Evolutionary conservation across 2,329 filamentous ascomycete genomes (phyloP), one percentile per base, ranked within the genome.

Genomic region (Trichoderma sp.): DNA sequence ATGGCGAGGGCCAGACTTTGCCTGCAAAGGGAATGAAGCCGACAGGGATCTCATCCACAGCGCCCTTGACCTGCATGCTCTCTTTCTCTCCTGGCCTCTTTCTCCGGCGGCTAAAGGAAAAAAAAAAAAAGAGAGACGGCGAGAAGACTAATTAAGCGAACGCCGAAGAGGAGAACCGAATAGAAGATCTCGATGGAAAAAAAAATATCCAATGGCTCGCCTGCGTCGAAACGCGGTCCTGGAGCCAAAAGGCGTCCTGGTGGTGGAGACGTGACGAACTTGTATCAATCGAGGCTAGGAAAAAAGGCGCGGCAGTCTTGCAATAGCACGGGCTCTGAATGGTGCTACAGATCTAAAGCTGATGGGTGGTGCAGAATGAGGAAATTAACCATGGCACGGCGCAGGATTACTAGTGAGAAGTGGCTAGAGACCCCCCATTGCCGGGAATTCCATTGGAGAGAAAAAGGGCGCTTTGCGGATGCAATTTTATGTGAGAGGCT

Each of bases 201-300:
- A 35, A 67, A 63, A 68, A 58, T 29, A n/a, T 53, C 47, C 33
- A 60, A 53, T 56, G 33, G 68, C 47, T 69, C 55, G 68, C 60
- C 60, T 66, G 68, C 27, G 24, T 43, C 59, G 52, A 43, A 67
- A 70, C 69, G 69, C 69, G 69, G 65, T 68, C 53, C 65, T 61
- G 49, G 57, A 31, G 47, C 35, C 43, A 21, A 35, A 35, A 24
- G 33, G 63, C 24, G 29, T 31, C 29, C 29, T 10, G 31, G 7
- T 27, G 68, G 68, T 70, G 69, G 69, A 70, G 69, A 70, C 69
- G 69, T 70, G 69, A 68, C 65, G 52, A 33, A 37, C 31, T 43
- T 33, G 52, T 37, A 37, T 31, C 5, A 56, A n/a, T 55, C 55
- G 43, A 67, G 68, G 61, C 60, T 68, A 60, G 66, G 64, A 40